phyloP scores from a whole-genome alignment of 345 rosid species.

The Citrus unshiu region DNA sequence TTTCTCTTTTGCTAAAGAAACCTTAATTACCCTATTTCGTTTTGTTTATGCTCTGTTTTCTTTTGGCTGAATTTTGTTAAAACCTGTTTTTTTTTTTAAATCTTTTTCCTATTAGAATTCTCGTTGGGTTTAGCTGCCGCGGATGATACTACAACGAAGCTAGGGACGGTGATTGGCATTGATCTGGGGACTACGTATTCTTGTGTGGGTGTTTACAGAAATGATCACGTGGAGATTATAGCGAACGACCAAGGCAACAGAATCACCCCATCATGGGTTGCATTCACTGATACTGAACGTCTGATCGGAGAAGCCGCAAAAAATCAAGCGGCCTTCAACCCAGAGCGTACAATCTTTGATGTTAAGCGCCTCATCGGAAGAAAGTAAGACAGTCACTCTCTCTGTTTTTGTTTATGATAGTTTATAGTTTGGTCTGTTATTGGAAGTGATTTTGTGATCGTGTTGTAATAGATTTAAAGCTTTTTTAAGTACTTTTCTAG shows the following conservation, averaged over 20 bases:
- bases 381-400: constrained; percentile 7
- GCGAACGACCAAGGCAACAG: constrained; percentile 69
- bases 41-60: neutral
- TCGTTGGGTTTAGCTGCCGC: constrained; percentile 21
- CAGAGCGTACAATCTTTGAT: constrained; percentile 46
- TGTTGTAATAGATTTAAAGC: too few relatives aligned
- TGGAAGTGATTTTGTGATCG: neutral
- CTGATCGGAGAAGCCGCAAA: constrained; percentile 67
- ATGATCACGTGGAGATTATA: constrained; percentile 47
- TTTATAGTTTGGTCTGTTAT: neutral
- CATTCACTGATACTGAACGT: constrained; percentile 60
- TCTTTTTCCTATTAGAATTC: constrained; percentile 14
- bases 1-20: neutral
- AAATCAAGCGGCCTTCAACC: constrained; percentile 52
- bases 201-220: constrained; percentile 47
- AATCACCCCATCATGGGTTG: constrained; percentile 69
- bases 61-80: neutral
- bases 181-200: constrained; percentile 60
- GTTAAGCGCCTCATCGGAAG: constrained; percentile 57
- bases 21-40: neutral
- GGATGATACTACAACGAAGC: constrained; percentile 18
- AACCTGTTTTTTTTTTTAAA: too few relatives aligned
- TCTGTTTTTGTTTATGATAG: neutral
- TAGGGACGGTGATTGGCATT: constrained; percentile 52
- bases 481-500: accelerated